Base-by-base conservation (phyloP, 2,329 filamentous ascomycete species). In the Sporothrix euskadiensis region DNA sequence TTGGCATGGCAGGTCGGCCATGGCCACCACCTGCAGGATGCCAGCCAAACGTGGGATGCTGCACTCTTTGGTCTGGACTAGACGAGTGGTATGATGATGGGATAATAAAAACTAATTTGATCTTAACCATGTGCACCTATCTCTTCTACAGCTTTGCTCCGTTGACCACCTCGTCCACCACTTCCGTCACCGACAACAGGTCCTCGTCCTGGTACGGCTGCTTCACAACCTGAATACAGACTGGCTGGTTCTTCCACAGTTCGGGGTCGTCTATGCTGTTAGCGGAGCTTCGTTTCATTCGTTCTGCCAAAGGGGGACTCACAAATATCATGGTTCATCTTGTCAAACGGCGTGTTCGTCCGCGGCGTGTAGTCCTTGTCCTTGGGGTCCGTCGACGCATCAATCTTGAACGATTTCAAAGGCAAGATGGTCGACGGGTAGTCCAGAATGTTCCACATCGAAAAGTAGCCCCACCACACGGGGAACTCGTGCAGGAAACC, bases 381-480 rank as follows among this genome's bases (percentile, higher is more conserved):
- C 10, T 59, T 70, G 44, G 74, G 41, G n/a, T 74, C 72, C 26
- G 59, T 52, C 6, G 47, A 22, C 0, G 52, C 32, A 61, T 57
- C 47, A 26, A 73, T 54, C 5, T 41, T 8, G 8, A 75, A 69
- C 4, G 0, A 39, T 19, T 70, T 71, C 9, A 73, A 5, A 0
- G 74, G 74, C 35, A 75, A 16, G 12, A 74, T 69, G 4, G 71
- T 71, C 8, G 74, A 74, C 57, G 74, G 74, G 22, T 75, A 75
- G 59, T 75, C 74, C 26, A 75, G 12, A 9, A 74, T 41, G 61
- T 75, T 75, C 59, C 49, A 75, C 12, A 73, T 57, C 7, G 72
- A 41, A 6, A 44, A 70, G 44, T 75, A 75, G 9, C 69, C 72
- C 74, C 74, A 75, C 65, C 71, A 75, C 10, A 68, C 70, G 1